phyloP scores from a whole-genome alignment of 2,329 filamentous ascomycete species.

The Ophiostoma montium region DNA sequence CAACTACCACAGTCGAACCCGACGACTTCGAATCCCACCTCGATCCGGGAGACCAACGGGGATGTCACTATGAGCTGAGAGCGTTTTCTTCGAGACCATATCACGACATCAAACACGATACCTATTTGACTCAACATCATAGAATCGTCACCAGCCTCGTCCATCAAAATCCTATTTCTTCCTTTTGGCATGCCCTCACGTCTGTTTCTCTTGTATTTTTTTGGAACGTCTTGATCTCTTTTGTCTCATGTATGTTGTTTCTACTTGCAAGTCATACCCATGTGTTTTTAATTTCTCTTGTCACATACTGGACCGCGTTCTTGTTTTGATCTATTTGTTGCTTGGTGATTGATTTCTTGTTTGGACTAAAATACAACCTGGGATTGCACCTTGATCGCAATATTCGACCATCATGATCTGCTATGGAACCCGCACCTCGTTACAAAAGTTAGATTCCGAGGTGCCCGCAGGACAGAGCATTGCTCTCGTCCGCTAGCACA shows the following conservation, averaged over 20 bases:
- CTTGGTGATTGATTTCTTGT: not conserved
- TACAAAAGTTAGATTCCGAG: constrained; percentile 3
- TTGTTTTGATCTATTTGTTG: too few species aligned
- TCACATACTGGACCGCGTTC: too few species aligned
- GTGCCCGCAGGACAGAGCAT: constrained; percentile 3
- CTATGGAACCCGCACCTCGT: constrained; percentile 3
- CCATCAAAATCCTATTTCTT: too few species aligned
- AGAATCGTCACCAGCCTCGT: too few species aligned
- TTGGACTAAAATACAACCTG: not conserved
- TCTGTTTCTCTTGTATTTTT: not conserved
- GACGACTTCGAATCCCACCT: not conserved
- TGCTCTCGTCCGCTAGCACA: not conserved
- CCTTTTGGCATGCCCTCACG: not conserved
- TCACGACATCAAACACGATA: not conserved
- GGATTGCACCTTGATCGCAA: not conserved
- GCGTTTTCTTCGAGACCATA: not conserved
- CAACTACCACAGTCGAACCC: not conserved
- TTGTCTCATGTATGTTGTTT: not conserved
- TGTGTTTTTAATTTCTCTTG: not conserved
- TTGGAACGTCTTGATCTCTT: too few species aligned
- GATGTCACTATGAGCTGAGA: not conserved
- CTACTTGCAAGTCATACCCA: not conserved
- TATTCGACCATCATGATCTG: constrained; percentile 4
- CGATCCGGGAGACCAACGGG: not conserved
- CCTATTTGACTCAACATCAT: too few species aligned